Evolutionary conservation across 768 basidiomycete species (phyloP).

Genomic region (Termitomyces sp.): DNA sequence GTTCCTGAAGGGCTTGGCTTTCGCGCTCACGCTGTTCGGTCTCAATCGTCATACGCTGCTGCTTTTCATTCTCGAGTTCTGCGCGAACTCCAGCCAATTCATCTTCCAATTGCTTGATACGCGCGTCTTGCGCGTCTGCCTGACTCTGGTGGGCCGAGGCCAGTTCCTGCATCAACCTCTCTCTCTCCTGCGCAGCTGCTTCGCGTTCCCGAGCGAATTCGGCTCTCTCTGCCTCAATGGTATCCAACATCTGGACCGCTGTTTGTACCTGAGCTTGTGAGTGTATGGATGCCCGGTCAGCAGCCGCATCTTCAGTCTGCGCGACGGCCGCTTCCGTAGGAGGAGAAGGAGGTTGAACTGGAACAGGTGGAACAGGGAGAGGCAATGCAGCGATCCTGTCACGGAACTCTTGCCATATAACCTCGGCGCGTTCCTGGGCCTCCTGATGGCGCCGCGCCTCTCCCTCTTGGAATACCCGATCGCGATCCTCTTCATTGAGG

Average conservation of each 20-base stretch:
- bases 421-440: conserved; percentile 43
- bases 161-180: conserved; percentile 40
- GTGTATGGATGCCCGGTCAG: conserved; percentile 32
- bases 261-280: conserved; percentile 20
- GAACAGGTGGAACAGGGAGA: conserved; percentile 15
- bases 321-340: conserved; percentile 11
- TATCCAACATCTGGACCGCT: conserved; percentile 50
- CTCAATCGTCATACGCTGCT: conserved; percentile 52
- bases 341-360: conserved; percentile 1
- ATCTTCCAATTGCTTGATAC: conserved; percentile 57
- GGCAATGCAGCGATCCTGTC: conserved; percentile 32
- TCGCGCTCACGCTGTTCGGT: conserved; percentile 60
- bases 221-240: conserved; percentile 54
- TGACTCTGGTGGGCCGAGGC: conserved; percentile 43
- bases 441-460: conserved; percentile 58
- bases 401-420: conserved; percentile 37
- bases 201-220: conserved; percentile 53
- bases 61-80: conserved; percentile 62
- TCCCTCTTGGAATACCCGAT: conserved; percentile 52
- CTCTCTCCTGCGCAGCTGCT: conserved; percentile 48
- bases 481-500: conserved; percentile 58
- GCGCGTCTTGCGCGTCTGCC: conserved; percentile 46
- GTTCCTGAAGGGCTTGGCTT: conserved; percentile 49
- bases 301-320: conserved; percentile 20
- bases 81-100: conserved; percentile 52